These are phyloP conservation scores for Aspergillus costaricaensis DNA, from an alignment of 2,329 filamentous ascomycete genomes.

Conservation along the genomic window DNA sequence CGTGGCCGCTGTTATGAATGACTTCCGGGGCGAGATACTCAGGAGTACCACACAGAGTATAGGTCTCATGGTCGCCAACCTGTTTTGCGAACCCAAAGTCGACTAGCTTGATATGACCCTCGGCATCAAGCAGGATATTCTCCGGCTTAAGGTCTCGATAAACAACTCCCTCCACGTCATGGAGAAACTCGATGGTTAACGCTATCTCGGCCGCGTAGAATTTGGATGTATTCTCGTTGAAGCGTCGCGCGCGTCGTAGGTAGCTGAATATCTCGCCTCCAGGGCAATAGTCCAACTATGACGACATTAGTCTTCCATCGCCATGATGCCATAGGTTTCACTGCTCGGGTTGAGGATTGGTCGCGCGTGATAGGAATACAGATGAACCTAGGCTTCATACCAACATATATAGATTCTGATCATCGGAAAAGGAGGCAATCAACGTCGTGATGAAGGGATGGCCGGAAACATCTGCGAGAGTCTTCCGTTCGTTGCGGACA, in stretches of 20 bases:
- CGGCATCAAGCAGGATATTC: conserved; percentile 66
- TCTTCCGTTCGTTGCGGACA: conserved; percentile 66
- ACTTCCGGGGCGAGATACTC: conserved; percentile 69
- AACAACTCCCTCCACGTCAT: conserved; percentile 65
- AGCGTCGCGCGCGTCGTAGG: conserved; percentile 61
- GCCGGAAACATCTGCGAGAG: conserved; percentile 62
- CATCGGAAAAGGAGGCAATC: conserved; percentile 65
- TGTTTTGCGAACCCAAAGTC: conserved; percentile 71
- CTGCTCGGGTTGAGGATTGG: not conserved
- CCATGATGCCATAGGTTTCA: not conserved
- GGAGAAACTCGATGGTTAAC: conserved; percentile 64
- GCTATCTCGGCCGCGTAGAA: conserved; percentile 70
- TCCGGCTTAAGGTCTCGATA: conserved; percentile 68
- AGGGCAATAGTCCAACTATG: conserved; percentile 65
- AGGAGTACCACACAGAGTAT: conserved; percentile 67
- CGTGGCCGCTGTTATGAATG: conserved; percentile 66
- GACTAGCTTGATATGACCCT: conserved; percentile 66
- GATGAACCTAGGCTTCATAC: conserved; percentile 31
- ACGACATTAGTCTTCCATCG: conserved; percentile 21
- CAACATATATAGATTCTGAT: conserved; percentile 59
- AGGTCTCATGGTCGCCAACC: conserved; percentile 59
- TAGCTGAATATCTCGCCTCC: conserved; percentile 69
- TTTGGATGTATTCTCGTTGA: conserved; percentile 63
- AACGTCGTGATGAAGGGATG: conserved; percentile 68
- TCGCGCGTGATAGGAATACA: not conserved